These are phyloP conservation scores for Aspergillus taichungensis DNA, from an alignment of 495 filamentous ascomycete species.

Conservation along the genomic window DNA sequence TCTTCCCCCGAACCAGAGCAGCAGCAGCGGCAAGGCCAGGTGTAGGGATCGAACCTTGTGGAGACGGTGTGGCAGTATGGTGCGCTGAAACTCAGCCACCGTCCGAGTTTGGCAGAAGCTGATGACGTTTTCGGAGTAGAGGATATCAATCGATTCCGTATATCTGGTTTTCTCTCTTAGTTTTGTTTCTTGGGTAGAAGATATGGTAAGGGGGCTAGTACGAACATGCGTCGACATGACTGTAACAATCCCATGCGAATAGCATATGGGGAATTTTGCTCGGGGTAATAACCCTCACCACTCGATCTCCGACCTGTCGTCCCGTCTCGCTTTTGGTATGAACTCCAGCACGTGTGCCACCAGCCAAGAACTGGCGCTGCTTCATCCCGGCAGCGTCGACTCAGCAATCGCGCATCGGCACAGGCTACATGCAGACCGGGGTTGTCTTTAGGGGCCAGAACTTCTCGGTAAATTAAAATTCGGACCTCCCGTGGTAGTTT, in stretches of 20 bases:
- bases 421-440: neutral
- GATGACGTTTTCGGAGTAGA: slow-evolving; percentile 1
- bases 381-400: neutral
- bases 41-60: neutral
- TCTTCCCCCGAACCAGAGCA: too few relatives aligned
- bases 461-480: neutral
- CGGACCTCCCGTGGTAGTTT: neutral
- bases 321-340: neutral
- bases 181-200: neutral
- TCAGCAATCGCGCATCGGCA: neutral
- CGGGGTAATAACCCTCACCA: neutral
- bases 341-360: neutral
- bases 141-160: neutral
- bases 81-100: neutral
- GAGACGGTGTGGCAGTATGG: neutral
- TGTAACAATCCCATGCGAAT: neutral
- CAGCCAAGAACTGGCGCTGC: neutral
- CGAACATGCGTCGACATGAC: slow-evolving; percentile 1
- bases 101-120: neutral
- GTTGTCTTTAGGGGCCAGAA: neutral
- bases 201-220: too few relatives aligned
- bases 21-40: neutral
- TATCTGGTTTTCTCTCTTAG: neutral
- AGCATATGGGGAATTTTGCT: neutral
- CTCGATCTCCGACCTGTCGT: neutral